phyloP scores from a whole-genome alignment of 2,329 filamentous ascomycete species.

The Orbilia oligospora region DNA sequence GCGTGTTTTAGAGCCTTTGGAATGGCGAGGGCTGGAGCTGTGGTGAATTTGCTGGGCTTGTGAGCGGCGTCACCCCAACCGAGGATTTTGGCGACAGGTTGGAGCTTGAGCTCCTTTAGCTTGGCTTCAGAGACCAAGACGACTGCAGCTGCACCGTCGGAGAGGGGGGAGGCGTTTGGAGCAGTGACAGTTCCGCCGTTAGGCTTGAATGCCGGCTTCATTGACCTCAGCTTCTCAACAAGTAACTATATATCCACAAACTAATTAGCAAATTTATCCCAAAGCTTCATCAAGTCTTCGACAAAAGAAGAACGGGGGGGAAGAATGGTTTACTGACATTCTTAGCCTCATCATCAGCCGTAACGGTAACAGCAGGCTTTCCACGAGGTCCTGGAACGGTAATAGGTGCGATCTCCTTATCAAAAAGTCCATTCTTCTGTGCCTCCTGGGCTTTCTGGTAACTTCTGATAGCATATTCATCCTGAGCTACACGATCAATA shows the following conservation, averaged over 20 bases:
- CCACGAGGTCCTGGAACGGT: slow-evolving; percentile 89
- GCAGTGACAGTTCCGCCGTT: slow-evolving; percentile 91
- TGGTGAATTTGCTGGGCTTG: slow-evolving; percentile 94
- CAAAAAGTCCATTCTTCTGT: slow-evolving; percentile 84
- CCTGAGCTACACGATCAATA: slow-evolving; percentile 87
- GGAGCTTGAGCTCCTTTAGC: slow-evolving; percentile 90
- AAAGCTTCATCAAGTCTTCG: background rate
- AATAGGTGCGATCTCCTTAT: slow-evolving; percentile 87
- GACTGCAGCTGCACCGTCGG: slow-evolving; percentile 91
- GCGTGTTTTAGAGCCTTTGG: slow-evolving; percentile 98
- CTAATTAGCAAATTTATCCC: slow-evolving; percentile 23
- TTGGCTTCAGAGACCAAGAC: slow-evolving; percentile 95
- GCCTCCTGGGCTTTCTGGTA: slow-evolving; percentile 95
- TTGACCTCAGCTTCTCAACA: slow-evolving; percentile 83
- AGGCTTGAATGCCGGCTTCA: slow-evolving; percentile 86
- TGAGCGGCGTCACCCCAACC: slow-evolving; percentile 97
- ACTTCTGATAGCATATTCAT: slow-evolving; percentile 93
- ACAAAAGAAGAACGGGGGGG: slow-evolving; percentile 13
- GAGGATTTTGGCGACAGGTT: slow-evolving; percentile 94
- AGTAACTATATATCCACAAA: slow-evolving; percentile 72
- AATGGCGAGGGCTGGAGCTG: slow-evolving; percentile 90
- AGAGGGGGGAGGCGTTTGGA: slow-evolving; percentile 95
- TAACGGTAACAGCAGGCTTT: slow-evolving; percentile 85
- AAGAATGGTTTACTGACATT: slow-evolving; percentile 72
- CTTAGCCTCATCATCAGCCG: slow-evolving; percentile 94